Evolutionary conservation across 768 basidiomycete genomes (phyloP), one percentile per base, ranked within the genome.

Genomic region (Suillus decipiens): DNA sequence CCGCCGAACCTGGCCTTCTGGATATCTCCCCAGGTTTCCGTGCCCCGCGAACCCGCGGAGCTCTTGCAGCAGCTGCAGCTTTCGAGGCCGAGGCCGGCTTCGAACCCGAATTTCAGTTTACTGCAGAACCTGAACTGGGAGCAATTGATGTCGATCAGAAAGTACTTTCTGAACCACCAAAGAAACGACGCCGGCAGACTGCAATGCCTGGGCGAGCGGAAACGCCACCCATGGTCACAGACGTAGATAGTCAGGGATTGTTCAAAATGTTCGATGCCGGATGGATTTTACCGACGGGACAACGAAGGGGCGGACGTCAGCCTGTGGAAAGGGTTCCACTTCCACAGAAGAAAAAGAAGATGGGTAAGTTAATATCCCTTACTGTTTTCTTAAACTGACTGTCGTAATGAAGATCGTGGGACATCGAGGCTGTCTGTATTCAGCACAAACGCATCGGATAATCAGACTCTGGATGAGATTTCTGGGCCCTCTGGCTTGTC

Each of bases 191-290:
- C 48, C 62, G 58, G 37, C 60, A 62, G 22, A 19, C 33, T 42
- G 17, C 61, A 2, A 39, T 70, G 39, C 68, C 72, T 28, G 70
- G 75, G 63, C 72, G 75, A 55, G 66, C 79, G 15, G 79, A 80
- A 2, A 71, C 80, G 2, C 84, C 88, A 5, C 81, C 83, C 31
- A 77, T 90, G 60, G 88, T 93, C 3, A 82, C 87, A n/a, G 80
- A 87, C 47, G 86, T 96, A 37, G 90, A 89, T 70, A 82, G 84
- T 48, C 83, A 85, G 61, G 84, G 84, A 48, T 89, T 88, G 22
- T 97, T 96, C 80, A 84, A 80, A 70, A 75, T 89, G 76, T 96
- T 96, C 76, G 89, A 97, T 63, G 79, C 81, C 28, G 95, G 95
- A 0, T 96, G 93, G 94, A 92, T 96, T 9, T 76, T 96, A 15